Evolutionary conservation across 2,329 filamentous ascomycete species (phyloP).

Genomic region (Apiospora arundinis): DNA sequence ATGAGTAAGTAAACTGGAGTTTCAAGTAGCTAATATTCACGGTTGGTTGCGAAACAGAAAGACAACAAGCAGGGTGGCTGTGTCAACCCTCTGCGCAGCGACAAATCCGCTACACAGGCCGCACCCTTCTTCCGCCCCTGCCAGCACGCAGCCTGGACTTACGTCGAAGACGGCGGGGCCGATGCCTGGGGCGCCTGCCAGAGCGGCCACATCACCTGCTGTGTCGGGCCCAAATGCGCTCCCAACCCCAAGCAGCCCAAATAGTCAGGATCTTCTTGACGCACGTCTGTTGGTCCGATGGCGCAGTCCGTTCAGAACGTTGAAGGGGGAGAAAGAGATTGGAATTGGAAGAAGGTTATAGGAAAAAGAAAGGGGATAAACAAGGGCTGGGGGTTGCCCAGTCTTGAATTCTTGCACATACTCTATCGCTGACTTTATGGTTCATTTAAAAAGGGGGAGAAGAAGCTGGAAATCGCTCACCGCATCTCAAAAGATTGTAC

Average conservation of each 20-base stretch:
- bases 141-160: constrained; percentile 33
- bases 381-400: not conserved
- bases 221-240: constrained; percentile 28
- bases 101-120: constrained; percentile 18
- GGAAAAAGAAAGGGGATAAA: not conserved
- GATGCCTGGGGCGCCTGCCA: constrained; percentile 31
- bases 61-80: constrained; percentile 28
- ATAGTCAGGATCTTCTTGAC: not conserved
- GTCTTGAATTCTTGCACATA: not conserved
- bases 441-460: not conserved
- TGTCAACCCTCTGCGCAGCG: constrained; percentile 29
- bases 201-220: constrained; percentile 29
- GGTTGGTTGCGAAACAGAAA: not conserved
- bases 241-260: constrained; percentile 25
- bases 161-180: constrained; percentile 29
- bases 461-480: not conserved
- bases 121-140: constrained; percentile 33
- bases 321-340: not conserved
- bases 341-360: not conserved
- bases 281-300: not conserved
- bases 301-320: not conserved
- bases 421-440: not conserved
- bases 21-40: not conserved
- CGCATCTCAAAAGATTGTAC: not conserved
- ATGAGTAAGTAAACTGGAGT: too few relatives aligned